Percentiles rank a stretch among this genome's conserved stretches.
phyloP scores from a whole-genome alignment of 2,329 filamentous ascomycete genomes.

The Rasamsonia emersonii region DNA sequence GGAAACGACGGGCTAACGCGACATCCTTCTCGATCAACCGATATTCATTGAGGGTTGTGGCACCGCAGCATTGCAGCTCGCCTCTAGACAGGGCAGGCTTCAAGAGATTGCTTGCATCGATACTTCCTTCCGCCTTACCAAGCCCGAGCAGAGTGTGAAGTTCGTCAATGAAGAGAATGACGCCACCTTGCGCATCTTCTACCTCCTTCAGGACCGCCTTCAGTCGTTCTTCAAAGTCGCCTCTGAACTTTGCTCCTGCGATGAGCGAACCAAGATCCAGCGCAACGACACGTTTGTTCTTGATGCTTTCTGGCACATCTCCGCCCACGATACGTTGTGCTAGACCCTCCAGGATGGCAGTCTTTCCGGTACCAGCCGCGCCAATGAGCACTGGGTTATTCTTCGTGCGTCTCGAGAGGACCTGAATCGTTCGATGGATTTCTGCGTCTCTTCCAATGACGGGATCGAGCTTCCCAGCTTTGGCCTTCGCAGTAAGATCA shows the following conservation, averaged over 20 bases:
- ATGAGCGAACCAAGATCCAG: slow-evolving; percentile 88
- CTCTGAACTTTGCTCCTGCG: slow-evolving; percentile 88
- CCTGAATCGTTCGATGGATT: slow-evolving; percentile 89
- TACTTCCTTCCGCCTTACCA: slow-evolving; percentile 91
- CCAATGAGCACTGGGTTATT: slow-evolving; percentile 96
- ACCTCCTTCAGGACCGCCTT: slow-evolving; percentile 90
- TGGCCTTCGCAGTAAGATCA: slow-evolving; percentile 77
- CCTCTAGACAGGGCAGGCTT: slow-evolving; percentile 91
- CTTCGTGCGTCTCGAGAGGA: slow-evolving; percentile 85
- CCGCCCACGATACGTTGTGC: slow-evolving; percentile 83
- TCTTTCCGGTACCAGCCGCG: slow-evolving; percentile 85
- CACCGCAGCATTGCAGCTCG: slow-evolving; percentile 89
- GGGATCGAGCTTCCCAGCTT: slow-evolving; percentile 83
- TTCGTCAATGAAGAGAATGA: slow-evolving; percentile 94
- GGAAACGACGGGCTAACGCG: slow-evolving; percentile 82
- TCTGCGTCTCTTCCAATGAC: slow-evolving; percentile 89
- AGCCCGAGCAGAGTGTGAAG: slow-evolving; percentile 84
- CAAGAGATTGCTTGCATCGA: slow-evolving; percentile 88
- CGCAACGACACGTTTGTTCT: slow-evolving; percentile 82
- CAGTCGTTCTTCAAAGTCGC: slow-evolving; percentile 89
- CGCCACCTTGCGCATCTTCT: slow-evolving; percentile 74
- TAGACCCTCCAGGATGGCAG: slow-evolving; percentile 82
- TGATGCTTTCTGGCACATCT: slow-evolving; percentile 91
- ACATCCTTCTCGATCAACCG: slow-evolving; percentile 92
- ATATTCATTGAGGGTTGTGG: slow-evolving; percentile 89